A percentile compares a stretch with the other conserved stretches of the same genome.
Conservation (phyloP, 83 land plant genomes). For the Larix sibirica region DNA sequence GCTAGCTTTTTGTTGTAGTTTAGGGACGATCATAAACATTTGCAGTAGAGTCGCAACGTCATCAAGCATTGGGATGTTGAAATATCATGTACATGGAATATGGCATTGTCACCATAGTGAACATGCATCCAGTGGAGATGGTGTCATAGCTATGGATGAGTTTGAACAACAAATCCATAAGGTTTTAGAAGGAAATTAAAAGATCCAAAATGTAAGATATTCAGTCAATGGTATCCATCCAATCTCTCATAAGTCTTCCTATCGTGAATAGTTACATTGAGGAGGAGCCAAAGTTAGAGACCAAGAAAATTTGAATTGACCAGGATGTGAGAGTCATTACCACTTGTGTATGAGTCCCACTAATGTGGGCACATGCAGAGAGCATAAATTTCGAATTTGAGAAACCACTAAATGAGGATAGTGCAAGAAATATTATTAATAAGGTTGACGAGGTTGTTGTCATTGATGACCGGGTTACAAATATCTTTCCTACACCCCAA, state of each 20-base stretch:
- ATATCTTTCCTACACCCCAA: slow-evolving; percentile 86
- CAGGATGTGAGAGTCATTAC: slow-evolving; percentile 84
- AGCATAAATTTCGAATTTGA: slow-evolving; percentile 95
- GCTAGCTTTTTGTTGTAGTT: too few species aligned
- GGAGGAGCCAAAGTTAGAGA: slow-evolving; percentile 97
- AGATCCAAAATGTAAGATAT: slow-evolving; percentile 93
- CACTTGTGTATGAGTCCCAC: slow-evolving; percentile 93
- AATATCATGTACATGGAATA: too few species aligned
- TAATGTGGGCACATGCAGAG: slow-evolving; percentile 99
- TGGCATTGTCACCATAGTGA: too few species aligned
- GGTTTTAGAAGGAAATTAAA: slow-evolving; percentile 75
- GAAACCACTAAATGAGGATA: slow-evolving; percentile 88
- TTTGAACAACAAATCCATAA: slow-evolving; percentile 91
- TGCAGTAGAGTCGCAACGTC: too few species aligned
- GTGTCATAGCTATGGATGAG: slow-evolving; percentile 99
- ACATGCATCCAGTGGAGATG: slow-evolving; percentile 99
- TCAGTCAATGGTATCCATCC: slow-evolving; percentile 92
- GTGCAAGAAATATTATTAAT: slow-evolving; percentile 77
- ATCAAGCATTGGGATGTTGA: too few species aligned
- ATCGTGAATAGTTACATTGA: slow-evolving; percentile 89
- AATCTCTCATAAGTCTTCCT: slow-evolving; percentile 78
- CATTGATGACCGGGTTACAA: slow-evolving; percentile 79
- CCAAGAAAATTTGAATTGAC: slow-evolving; percentile 95
- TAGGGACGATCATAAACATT: too few species aligned
- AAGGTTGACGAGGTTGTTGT: slow-evolving; percentile 81